A percentile compares a stretch with the other conserved stretches of the same genome.
These are phyloP conservation scores for Amanita pseudoporphyria DNA, from an alignment of 768 basidiomycete genomes.

Conservation along the genomic window DNA sequence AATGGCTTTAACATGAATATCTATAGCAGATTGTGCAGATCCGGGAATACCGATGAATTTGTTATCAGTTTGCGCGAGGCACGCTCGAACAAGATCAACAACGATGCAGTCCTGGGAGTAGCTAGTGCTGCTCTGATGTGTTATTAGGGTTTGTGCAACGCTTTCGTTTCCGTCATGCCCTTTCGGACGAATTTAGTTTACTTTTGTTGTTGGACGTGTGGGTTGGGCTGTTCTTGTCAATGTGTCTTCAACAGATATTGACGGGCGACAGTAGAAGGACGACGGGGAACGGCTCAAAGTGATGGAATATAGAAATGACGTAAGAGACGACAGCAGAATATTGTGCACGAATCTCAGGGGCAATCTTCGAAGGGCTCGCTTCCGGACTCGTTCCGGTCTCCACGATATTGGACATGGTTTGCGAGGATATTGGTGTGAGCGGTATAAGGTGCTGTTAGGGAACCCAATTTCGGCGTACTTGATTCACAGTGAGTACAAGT, in stretches of 20 bases:
- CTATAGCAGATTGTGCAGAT: too few relatives aligned
- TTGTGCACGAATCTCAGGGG: slow-evolving; percentile 57
- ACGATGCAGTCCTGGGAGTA: too few relatives aligned
- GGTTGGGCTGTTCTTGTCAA: slow-evolving; percentile 71
- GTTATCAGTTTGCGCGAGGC: too few relatives aligned
- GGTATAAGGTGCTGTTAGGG: slow-evolving; percentile 31
- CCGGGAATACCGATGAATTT: too few relatives aligned
- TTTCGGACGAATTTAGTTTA: too few relatives aligned
- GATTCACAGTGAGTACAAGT: slow-evolving; percentile 47
- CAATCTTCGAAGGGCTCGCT: slow-evolving; percentile 44
- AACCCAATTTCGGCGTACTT: slow-evolving; percentile 56
- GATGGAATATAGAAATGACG: slow-evolving; percentile 43
- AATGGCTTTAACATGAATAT: too few relatives aligned
- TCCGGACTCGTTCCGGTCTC: slow-evolving; percentile 45
- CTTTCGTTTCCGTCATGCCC: too few relatives aligned
- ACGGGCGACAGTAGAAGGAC: slow-evolving; percentile 35
- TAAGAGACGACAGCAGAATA: slow-evolving; percentile 51
- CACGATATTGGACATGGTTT: slow-evolving; percentile 67
- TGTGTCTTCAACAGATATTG: slow-evolving; percentile 43
- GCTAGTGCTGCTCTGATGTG: too few relatives aligned
- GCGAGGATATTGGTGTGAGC: slow-evolving; percentile 48
- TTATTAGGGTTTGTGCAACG: too few relatives aligned
- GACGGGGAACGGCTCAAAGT: slow-evolving; percentile 35
- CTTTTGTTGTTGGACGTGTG: too few relatives aligned
- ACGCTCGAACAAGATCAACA: too few relatives aligned